Evolutionary conservation across 2,329 filamentous ascomycete genomes (phyloP).

Genomic region (Alternaria sp.): DNA sequence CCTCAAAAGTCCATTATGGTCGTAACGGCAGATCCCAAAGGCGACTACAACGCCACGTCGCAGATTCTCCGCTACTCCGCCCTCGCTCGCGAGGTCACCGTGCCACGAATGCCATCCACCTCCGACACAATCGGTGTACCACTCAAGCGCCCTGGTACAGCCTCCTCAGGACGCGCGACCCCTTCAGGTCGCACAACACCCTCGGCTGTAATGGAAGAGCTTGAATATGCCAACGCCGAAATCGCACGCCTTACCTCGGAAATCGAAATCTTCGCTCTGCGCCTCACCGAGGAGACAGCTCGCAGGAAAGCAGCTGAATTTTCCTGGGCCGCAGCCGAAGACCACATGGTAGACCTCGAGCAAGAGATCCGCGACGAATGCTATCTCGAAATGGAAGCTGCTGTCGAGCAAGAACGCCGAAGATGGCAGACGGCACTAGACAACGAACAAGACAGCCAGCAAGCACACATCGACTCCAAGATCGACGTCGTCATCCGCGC

Average conservation of each 20-base stretch:
- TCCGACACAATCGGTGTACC: slow-evolving; percentile 68
- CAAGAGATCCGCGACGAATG: slow-evolving; percentile 88
- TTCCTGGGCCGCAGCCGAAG: slow-evolving; percentile 69
- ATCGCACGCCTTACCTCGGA: slow-evolving; percentile 80
- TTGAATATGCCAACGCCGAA: slow-evolving; percentile 81
- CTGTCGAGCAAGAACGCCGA: slow-evolving; percentile 74
- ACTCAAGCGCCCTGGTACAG: slow-evolving; percentile 40
- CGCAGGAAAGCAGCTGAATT: slow-evolving; percentile 74
- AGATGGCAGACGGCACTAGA: slow-evolving; percentile 83
- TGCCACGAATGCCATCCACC: slow-evolving; percentile 84
- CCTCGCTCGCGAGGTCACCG: slow-evolving; percentile 88
- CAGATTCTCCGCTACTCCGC: slow-evolving; percentile 96
- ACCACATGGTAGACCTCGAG: slow-evolving; percentile 75
- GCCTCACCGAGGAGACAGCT: slow-evolving; percentile 73
- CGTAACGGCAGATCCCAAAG: slow-evolving; percentile 88
- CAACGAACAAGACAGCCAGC: slow-evolving; percentile 75
- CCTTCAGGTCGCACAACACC: slow-evolving; percentile 57
- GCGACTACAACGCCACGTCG: slow-evolving; percentile 95
- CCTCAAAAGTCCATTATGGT: slow-evolving; percentile 95
- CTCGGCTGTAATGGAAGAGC: slow-evolving; percentile 63
- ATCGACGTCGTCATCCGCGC: slow-evolving; percentile 72
- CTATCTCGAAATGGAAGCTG: slow-evolving; percentile 81
- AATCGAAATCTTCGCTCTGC: slow-evolving; percentile 74
- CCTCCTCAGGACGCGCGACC: slow-evolving; percentile 29
- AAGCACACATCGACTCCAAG: slow-evolving; percentile 88